phyloP scores from a whole-genome alignment of 345 rosid genomes.

The Tarenaya hassleriana region DNA sequence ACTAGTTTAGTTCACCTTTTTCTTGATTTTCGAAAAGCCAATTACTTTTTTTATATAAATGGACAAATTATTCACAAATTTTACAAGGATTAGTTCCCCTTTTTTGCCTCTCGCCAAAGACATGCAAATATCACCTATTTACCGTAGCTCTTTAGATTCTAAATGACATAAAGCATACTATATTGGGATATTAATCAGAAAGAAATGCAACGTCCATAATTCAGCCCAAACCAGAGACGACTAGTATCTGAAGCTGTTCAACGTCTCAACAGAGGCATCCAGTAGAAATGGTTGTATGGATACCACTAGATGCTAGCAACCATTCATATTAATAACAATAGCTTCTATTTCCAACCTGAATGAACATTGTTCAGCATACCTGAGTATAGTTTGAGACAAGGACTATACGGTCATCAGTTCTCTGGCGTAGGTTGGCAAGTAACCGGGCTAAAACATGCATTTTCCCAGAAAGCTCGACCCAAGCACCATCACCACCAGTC shows the following conservation, averaged over 20 bases:
- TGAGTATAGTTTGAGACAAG: conserved; percentile 98
- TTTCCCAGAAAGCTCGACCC: conserved; percentile 98
- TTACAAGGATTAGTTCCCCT: too few species aligned
- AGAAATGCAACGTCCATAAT: conserved; percentile 3
- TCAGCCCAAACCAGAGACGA: background rate
- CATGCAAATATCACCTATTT: conserved; percentile 11
- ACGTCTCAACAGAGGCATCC: conserved; percentile 11
- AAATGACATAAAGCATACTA: conserved; percentile 16
- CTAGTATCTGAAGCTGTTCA: conserved; percentile 17
- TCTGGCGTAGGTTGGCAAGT: conserved; percentile 69
- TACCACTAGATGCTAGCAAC: conserved; percentile 7
- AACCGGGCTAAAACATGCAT: conserved; percentile 94
- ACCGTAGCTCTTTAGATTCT: conserved; percentile 9
- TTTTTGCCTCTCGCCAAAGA: conserved; percentile 7
- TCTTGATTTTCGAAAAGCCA: conserved; percentile 11
- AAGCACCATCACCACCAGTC: conserved; percentile 91
- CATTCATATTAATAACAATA: conserved; percentile 11
- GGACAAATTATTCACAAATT: conserved; percentile 4
- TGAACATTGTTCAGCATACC: conserved; percentile 35
- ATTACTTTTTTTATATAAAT: conserved; percentile 10
- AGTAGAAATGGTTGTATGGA: conserved; percentile 6
- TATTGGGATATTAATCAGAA: conserved; percentile 14
- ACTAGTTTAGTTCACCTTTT: background rate
- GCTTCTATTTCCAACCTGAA: background rate
- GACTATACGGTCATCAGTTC: conserved; percentile 88